These are phyloP conservation scores for Phytophthora crassamura DNA, from an alignment of 352 stramenopile species.

Conservation along the genomic window DNA sequence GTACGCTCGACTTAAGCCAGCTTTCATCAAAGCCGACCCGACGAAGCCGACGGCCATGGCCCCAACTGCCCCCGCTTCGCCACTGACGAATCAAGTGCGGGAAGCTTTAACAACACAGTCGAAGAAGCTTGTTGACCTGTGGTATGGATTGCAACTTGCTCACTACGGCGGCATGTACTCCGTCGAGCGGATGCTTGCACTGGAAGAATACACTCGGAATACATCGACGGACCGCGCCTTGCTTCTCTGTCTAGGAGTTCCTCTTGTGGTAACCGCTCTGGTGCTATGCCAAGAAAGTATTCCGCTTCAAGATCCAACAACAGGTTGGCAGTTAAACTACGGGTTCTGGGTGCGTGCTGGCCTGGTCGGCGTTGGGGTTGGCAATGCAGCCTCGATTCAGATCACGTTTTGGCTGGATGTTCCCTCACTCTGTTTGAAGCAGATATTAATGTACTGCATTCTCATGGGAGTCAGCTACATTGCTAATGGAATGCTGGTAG, in stretches of 20 bases:
- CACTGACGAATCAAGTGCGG: no score
- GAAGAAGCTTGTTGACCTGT: background rate
- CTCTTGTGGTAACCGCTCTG: conserved; percentile 15
- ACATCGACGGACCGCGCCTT: conserved; percentile 19
- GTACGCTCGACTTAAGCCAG: no score
- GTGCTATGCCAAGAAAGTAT: conserved; percentile 29
- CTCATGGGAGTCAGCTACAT: conserved; percentile 18
- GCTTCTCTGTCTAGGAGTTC: conserved; percentile 14
- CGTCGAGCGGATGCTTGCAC: conserved; percentile 27
- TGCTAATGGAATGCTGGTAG: conserved; percentile 13
- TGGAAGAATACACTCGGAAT: conserved; percentile 30
- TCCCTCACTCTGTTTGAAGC: conserved; percentile 15
- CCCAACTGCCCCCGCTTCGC: no score
- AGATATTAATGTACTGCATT: conserved; percentile 12
- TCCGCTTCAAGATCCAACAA: conserved; percentile 24
- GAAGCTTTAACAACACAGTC: background rate
- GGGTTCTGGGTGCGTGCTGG: conserved; percentile 33
- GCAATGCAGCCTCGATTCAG: conserved; percentile 18
- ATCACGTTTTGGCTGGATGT: conserved; percentile 23
- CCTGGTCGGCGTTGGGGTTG: conserved; percentile 11
- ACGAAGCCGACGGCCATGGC: no score
- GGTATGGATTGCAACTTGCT: conserved; percentile 14
- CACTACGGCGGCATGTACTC: conserved; percentile 35
- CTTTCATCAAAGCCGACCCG: no score
- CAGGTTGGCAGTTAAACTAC: conserved; percentile 26